phyloP scores from a whole-genome alignment of 2,329 filamentous ascomycete species.

The Botrytis fragariae region DNA sequence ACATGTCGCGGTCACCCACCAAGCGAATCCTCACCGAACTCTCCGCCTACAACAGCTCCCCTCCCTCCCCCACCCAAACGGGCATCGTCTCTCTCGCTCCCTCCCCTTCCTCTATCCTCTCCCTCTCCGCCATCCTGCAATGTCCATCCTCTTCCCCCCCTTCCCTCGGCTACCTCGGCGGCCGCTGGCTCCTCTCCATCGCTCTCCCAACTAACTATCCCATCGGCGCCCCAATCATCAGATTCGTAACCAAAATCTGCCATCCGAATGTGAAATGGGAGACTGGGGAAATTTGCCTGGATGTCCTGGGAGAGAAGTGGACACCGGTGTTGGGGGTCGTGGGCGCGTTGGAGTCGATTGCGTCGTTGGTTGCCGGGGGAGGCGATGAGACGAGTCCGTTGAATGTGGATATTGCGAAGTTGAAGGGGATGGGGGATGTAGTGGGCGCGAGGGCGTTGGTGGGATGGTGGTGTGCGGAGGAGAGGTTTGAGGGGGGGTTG shows the following conservation, averaged over 20 bases:
- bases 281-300: slow-evolving; percentile 91
- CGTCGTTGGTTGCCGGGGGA: slow-evolving; percentile 65
- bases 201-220: slow-evolving; percentile 76
- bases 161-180: slow-evolving; percentile 52
- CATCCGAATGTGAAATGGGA: slow-evolving; percentile 75
- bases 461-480: slow-evolving; percentile 63
- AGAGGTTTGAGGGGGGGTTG: slow-evolving; percentile 19
- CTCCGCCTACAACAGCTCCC: slow-evolving; percentile 38
- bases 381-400: slow-evolving; percentile 68
- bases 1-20: slow-evolving; percentile 42
- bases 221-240: slow-evolving; percentile 69
- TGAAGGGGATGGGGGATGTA: slow-evolving; percentile 63
- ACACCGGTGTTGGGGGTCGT: slow-evolving; percentile 81
- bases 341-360: slow-evolving; percentile 68
- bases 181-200: slow-evolving; percentile 81
- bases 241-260: slow-evolving; percentile 79
- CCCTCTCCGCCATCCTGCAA: slow-evolving; percentile 52
- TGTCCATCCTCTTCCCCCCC: slow-evolving; percentile 53
- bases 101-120: slow-evolving; percentile 50
- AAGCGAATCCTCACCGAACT: slow-evolving; percentile 60
- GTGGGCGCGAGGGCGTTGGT: slow-evolving; percentile 69
- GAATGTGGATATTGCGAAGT: slow-evolving; percentile 73
- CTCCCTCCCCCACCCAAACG: slow-evolving; percentile 50
- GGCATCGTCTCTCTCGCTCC: slow-evolving; percentile 61
- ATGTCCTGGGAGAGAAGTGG: slow-evolving; percentile 78